Conservation (phyloP, 768 basidiomycete species). For the Goffeauzyma gilvescens region DNA sequence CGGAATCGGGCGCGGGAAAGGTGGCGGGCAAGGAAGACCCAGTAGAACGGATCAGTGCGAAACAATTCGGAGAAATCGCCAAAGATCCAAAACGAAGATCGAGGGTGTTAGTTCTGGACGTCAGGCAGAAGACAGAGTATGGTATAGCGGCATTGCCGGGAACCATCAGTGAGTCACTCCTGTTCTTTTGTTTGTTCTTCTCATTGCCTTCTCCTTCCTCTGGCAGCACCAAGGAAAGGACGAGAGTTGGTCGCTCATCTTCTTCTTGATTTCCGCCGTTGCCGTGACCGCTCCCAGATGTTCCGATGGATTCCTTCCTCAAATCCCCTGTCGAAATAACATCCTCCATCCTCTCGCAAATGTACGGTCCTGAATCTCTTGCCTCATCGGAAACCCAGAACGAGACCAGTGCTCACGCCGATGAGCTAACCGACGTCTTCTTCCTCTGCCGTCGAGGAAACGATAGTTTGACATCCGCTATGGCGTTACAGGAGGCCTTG, state of each 20-base stretch:
- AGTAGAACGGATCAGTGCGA: slow-evolving; percentile 12
- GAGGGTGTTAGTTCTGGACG: slow-evolving; percentile 46
- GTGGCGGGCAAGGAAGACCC: slow-evolving; percentile 10
- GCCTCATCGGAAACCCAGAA: too few relatives aligned
- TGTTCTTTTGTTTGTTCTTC: not conserved
- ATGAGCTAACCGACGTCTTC: slow-evolving; percentile 36
- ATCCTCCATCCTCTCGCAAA: slow-evolving; percentile 11
- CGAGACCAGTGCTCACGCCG: too few relatives aligned
- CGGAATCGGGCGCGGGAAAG: slow-evolving; percentile 41
- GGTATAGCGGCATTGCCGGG: slow-evolving; percentile 63
- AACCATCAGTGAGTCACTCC: slow-evolving; percentile 45
- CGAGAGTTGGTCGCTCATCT: too few relatives aligned
- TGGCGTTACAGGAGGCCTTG: slow-evolving; percentile 36
- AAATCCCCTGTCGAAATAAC: slow-evolving; percentile 44
- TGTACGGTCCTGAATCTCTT: not conserved
- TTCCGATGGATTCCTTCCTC: slow-evolving; percentile 50
- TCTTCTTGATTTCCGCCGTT: too few relatives aligned
- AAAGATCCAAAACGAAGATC: not conserved
- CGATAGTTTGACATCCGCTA: slow-evolving; percentile 74
- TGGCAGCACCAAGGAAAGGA: too few relatives aligned
- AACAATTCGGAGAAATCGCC: slow-evolving; percentile 31
- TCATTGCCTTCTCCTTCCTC: not conserved
- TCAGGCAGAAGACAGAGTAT: slow-evolving; percentile 59
- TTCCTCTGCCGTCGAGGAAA: slow-evolving; percentile 78
- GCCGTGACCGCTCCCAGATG: slow-evolving; percentile 38